A percentile compares a stretch with the other conserved stretches of the same genome.
Conservation (phyloP, 805 yeast species). For the Hemisphaericaspora nanyangensis region DNA sequence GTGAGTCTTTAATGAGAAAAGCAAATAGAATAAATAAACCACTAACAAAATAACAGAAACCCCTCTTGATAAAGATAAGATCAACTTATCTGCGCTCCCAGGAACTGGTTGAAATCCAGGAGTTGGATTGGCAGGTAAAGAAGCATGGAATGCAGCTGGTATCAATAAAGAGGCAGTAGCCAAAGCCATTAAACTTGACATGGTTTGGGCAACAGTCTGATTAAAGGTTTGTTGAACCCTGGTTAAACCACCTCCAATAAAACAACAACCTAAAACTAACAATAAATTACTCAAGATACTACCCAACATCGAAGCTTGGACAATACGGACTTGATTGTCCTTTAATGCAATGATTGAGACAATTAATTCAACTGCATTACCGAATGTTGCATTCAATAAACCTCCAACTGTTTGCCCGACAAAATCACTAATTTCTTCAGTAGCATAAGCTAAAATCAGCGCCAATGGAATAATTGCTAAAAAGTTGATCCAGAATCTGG, state of each 20-base stretch:
- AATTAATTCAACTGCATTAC: constrained; percentile 95
- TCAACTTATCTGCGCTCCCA: constrained; percentile 39
- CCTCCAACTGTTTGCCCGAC: constrained; percentile 95
- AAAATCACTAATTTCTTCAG: constrained; percentile 84
- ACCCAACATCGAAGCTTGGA: constrained; percentile 97
- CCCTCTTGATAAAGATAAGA: constrained; percentile 78
- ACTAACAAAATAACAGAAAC: constrained; percentile 74
- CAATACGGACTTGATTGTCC: constrained; percentile 86
- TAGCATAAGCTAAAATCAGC: constrained; percentile 82
- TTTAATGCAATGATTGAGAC: constrained; percentile 86
- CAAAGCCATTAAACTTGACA: constrained; percentile 90
- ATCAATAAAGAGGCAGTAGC: constrained; percentile 84
- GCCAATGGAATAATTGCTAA: constrained; percentile 91
- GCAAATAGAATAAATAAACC: constrained; percentile 72
- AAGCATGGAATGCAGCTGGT: constrained; percentile 94
- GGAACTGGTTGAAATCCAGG: constrained; percentile 33
- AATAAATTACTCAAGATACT: constrained; percentile 84
- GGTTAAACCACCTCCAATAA: constrained; percentile 86
- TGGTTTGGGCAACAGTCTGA: constrained; percentile 97
- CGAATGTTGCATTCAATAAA: constrained; percentile 91
- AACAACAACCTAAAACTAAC: constrained; percentile 93
- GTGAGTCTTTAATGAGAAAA: constrained; percentile 90
- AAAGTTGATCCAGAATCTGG: constrained; percentile 72
- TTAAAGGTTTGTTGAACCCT: constrained; percentile 84
- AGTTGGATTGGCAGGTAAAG: constrained; percentile 49